phyloP scores from a whole-genome alignment of 768 basidiomycete genomes.

The Omphalotus guepiniiformis region DNA sequence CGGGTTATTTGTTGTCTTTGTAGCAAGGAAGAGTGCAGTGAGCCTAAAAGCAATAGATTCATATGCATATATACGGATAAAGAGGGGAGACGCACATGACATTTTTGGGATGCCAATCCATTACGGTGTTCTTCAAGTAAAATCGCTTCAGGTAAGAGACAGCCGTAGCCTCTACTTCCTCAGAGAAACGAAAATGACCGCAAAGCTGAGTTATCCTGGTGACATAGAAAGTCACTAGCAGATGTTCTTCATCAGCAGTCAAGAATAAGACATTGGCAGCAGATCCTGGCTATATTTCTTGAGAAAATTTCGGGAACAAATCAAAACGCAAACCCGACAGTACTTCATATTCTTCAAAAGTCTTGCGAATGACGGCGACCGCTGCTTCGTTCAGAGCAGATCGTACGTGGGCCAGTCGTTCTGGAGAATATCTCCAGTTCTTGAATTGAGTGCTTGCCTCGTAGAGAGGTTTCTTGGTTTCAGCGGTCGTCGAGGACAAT shows the following conservation, averaged over 20 bases:
- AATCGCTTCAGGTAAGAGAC: slow-evolving; percentile 92
- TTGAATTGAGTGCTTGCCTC: slow-evolving; percentile 77
- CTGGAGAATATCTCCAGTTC: slow-evolving; percentile 85
- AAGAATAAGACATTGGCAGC: slow-evolving; percentile 73
- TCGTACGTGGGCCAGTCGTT: slow-evolving; percentile 58
- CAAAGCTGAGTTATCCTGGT: slow-evolving; percentile 84
- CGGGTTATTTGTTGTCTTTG: slow-evolving; percentile 95
- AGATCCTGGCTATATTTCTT: slow-evolving; percentile 56
- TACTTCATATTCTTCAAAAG: slow-evolving; percentile 81
- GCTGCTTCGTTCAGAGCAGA: slow-evolving; percentile 68
- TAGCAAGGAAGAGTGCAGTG: slow-evolving; percentile 90
- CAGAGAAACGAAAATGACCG: slow-evolving; percentile 80
- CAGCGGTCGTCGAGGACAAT: neutral
- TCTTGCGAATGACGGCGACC: slow-evolving; percentile 68
- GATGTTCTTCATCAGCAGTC: slow-evolving; percentile 74
- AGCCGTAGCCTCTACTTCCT: slow-evolving; percentile 92
- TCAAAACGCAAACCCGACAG: slow-evolving; percentile 13
- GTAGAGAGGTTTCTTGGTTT: slow-evolving; percentile 48
- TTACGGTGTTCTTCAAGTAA: slow-evolving; percentile 95
- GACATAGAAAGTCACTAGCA: slow-evolving; percentile 86
- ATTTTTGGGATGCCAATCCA: slow-evolving; percentile 99
- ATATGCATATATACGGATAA: neutral
- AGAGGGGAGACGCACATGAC: slow-evolving; percentile 69
- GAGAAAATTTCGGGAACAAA: slow-evolving; percentile 16
- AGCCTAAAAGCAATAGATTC: slow-evolving; percentile 52